These are phyloP conservation scores for Fusarium marasasianum DNA, from an alignment of 2,329 filamentous ascomycete species.

Conservation along the genomic window DNA sequence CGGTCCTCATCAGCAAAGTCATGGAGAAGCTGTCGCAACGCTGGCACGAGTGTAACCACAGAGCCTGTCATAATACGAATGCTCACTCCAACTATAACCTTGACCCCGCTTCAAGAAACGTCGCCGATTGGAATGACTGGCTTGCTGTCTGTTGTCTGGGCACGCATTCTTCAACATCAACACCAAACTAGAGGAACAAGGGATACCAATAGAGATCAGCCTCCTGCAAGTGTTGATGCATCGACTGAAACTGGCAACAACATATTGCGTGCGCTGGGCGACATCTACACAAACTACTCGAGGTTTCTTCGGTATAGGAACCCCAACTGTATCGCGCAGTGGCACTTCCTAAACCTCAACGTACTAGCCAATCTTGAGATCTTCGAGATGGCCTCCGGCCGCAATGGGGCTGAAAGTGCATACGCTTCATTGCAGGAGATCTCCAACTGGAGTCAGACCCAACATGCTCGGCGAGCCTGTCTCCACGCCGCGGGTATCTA, in stretches of 20 bases:
- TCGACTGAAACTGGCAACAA: neutral
- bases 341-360: neutral
- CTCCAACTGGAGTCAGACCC: neutral
- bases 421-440: neutral
- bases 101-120: neutral
- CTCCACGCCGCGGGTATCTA: neutral
- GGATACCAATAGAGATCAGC: neutral
- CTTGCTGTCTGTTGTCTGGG: neutral
- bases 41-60: neutral
- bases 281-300: neutral
- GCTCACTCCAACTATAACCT: neutral
- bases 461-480: neutral
- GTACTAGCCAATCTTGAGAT: neutral
- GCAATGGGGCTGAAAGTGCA: neutral
- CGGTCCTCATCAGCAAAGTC: neutral
- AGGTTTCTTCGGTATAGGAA: neutral
- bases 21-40: neutral
- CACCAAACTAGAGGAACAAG: neutral
- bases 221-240: rapidly evolving
- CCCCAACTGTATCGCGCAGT: slow-evolving; percentile 8
- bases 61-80: neutral
- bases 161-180: neutral
- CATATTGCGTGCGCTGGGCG: neutral
- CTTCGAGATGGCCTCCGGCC: neutral
- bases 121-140: neutral